Base-by-base conservation (phyloP, 2,329 filamentous ascomycete species). In the Diaporthe australafricana region DNA sequence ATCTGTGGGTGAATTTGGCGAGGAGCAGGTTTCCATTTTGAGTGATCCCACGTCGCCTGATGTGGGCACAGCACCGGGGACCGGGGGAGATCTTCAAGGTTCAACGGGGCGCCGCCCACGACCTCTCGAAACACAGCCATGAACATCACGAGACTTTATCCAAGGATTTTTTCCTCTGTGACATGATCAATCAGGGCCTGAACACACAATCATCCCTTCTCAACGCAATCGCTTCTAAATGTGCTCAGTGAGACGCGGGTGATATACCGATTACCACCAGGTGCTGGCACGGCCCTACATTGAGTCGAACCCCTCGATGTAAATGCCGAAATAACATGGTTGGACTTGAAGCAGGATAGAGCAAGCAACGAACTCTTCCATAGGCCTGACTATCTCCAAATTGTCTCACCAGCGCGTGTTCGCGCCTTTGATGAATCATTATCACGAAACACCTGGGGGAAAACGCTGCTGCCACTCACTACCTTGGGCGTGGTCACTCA, bases 21-120 rank as follows among this genome's bases (percentile, higher is more conserved):
- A 27, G 30, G 56, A 48, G 60, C 22, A 50, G n/a, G 20, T 17
- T 50, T 25, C 14, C 45, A 45, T 7, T 9, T 65, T 50, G 45
- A 20, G 27, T 27, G 42, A 50, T 50, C 30, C 42, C n/a, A 50
- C 45, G 38, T 65, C 25, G 16, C 60, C 60, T 38, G 30, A 50
- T 65, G 45, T 65, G 60, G 45, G 42, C 45, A 65, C 30, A 27
- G 60, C 60, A 50, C 45, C 30, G 20, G 22, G 30, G 20, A n/a
- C 45, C n/a, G n/a, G 30, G 40, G 45, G 27, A 65, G 30, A 65
- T 65, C 60, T 50, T 50, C 60, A 38, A 9, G 30, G 30, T 65
- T 35, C 38, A 30, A 65, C 30, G 30, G 45, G 45, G 45, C 45
- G 30, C 30, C 30, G 45, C 25, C 42, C 42, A 50, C 45, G 32